Evolutionary conservation across 2,329 filamentous ascomycete genomes (phyloP), one percentile per base, ranked within the genome.

Genomic region (Botrytis fabae): DNA sequence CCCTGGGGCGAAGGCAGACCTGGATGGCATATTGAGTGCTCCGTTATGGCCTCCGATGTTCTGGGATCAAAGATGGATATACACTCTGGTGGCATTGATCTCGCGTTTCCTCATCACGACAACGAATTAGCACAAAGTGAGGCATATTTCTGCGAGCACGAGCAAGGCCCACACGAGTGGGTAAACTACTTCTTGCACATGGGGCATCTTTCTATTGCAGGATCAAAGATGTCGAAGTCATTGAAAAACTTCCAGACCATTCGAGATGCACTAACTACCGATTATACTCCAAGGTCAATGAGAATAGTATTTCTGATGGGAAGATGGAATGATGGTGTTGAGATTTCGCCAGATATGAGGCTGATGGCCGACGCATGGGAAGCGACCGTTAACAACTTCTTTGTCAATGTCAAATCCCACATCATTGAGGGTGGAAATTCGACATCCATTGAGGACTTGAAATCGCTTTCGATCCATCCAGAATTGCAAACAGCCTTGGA

Each of bases 1-100:
- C 90, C 90, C 5, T 98, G 95, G 95, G 94, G 95, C 7, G 86
- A 90, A 72, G 95, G 95, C 7, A 87, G 95, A 62, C 95, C 95
- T 1, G 95, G 95, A 28, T 98, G 95, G 95, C 95, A 98, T 80
- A 98, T 98, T 79, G 95, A 98, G 84, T 98, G 95, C 89, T 95
- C 92, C 1, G 94, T 94, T 25, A 98, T 98, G 95, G 94, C 95
- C 0, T 95, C 93, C 2, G 93, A 95, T 76, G 88, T 94, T n/a
- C 85, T 98, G 1, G 95, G 95, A 8, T 86, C 90, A 42, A 88
- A 91, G 75, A 94, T 98, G 85, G 95, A 98, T 81, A 93, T 98
- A 71, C 95, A 71, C 82, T 97, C 93, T 35, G 95, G 70, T 61
- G 95, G 95, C 73, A 92, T 97, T 74, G 95, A 98, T 81, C 86